Percentiles rank a stretch among this genome's conserved stretches.
Evolutionary conservation across 2,329 filamentous ascomycete genomes (phyloP).

Genomic region (Capronia americana): DNA sequence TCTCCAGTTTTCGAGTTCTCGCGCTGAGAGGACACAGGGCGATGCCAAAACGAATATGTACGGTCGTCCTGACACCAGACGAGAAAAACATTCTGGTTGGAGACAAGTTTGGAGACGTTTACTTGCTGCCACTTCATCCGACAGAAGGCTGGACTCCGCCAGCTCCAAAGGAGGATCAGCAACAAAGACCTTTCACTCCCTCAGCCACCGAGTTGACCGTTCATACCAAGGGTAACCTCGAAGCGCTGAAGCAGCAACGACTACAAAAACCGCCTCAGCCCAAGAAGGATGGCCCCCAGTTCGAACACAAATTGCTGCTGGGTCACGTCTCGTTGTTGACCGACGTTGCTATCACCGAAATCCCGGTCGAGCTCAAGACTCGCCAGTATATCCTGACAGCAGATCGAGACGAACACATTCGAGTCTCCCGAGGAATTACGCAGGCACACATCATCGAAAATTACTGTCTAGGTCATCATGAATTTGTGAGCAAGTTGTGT

Average conservation of each 20-base stretch:
- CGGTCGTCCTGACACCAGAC: constrained; percentile 73
- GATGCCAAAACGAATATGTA: constrained; percentile 90
- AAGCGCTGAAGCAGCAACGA: constrained; percentile 63
- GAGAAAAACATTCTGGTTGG: constrained; percentile 76
- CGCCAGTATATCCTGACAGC: constrained; percentile 69
- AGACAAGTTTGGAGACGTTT: constrained; percentile 98
- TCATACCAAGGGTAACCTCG: constrained; percentile 66
- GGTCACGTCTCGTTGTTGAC: constrained; percentile 97
- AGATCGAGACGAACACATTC: constrained; percentile 82
- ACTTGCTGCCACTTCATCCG: constrained; percentile 76
- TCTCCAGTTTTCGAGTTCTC: not conserved
- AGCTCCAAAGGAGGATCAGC: constrained; percentile 37
- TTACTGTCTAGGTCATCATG: constrained; percentile 85
- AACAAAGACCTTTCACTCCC: constrained; percentile 54
- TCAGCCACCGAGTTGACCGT: constrained; percentile 65
- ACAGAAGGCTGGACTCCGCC: constrained; percentile 48
- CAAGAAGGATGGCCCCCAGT: constrained; percentile 61
- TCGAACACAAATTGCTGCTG: constrained; percentile 79
- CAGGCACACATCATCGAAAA: constrained; percentile 88
- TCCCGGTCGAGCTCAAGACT: constrained; percentile 49
- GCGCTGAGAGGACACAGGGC: constrained; percentile 57
- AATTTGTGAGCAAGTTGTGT: constrained; percentile 81
- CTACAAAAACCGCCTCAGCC: constrained; percentile 52
- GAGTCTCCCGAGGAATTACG: constrained; percentile 78
- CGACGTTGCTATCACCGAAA: constrained; percentile 66